Base-by-base conservation (phyloP, 345 rosid genomes). In the Dipteronia sinensis region DNA sequence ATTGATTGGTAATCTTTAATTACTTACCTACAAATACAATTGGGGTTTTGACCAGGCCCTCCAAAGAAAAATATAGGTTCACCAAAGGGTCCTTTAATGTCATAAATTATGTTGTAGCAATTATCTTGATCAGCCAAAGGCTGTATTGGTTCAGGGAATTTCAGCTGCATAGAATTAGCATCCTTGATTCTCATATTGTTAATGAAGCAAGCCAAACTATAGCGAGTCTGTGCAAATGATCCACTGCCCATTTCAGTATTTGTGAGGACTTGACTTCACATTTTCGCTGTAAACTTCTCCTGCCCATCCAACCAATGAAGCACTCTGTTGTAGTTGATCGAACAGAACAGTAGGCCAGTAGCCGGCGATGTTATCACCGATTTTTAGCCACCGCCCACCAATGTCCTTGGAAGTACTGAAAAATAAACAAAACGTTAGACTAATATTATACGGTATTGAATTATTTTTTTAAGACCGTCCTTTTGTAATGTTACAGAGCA, bases 181-280 rank as follows among this genome's bases (percentile, higher is more conserved):
- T 88, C 93, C 34, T 67, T 23, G 51, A 87, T 85, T 78, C 85
- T 81, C 15, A 81, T 7, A 38, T 79, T 69, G 59, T 80, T 78
- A 6, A 86, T 86, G 81, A 10, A 88, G 70, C 82, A 79, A 53
- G 88, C 84, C 0, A 23, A 5, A 0, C 79, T 82, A 0, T 0
- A 71, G 0, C 77, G 71, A 19, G 19, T 13, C 31, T 6, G 66
- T 9, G 88, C 80, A 47, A 76, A 80, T 4, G 53, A 0, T 58
- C 91, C 87, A 75, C 89, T 87, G 10, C 90, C 92, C 92, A 87
- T 88, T 27, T 75, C 15, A 15, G 92, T 87, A 79, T 6, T 81
- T 0, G 90, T 89, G 90, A 4, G 88, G 87, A 22, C 20, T 80
- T 75, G 78, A 84, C 75, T 2, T 63, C 77, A 89, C 82, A 75